Base-by-base conservation (phyloP, 441 rosid genomes). In the Arabidopsis hybrid region DNA sequence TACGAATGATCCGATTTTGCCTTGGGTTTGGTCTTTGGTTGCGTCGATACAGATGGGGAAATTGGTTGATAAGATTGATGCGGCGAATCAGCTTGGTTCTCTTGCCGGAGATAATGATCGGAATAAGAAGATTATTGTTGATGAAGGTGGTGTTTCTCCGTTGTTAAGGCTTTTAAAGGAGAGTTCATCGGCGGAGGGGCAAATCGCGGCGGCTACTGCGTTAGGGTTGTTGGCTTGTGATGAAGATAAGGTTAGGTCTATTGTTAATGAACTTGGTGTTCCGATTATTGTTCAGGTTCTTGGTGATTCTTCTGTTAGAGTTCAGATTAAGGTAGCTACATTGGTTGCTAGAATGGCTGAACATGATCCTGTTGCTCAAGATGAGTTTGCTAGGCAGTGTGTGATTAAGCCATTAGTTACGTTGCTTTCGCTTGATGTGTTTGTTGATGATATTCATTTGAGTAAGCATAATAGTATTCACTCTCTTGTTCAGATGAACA, bases 1-100 rank as follows among this genome's bases (percentile, higher is more conserved):
- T 2, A 84, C 88, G 38, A 88, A 85, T 60, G 89, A 88, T 66
- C 93, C 93, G 57, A 85, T 88, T 47, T 79, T 88, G 8, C 80
- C 93, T 4, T 88, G 85, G 88, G 85, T 88, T 14, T 88, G 93
- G 93, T 86, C 93, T 4, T 82, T 75, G 64, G 80, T 84, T 3
- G 91, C 89, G 1, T 68, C 87, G 9, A 63, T 80, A 8, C 86
- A 85, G 62, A 80, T 84, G 85, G 89, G 88, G 3, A 84, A 74
- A 51, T 65, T 82, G 32, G 53, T 72, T 4, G 89, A 85, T 10
- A 83, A 85, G 16, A 78, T 83, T 50, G 88, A 88, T 13, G 93
- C 93, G 1, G 88, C 93, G 9, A 80, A 75, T 60, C 80, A 80
- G 59, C 79, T 88, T 71, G 84, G 83, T 43, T 84, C 82, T 1